These are phyloP conservation scores for Ampelomyces quisqualis DNA, from an alignment of 2,329 filamentous ascomycete species.

Conservation along the genomic window DNA sequence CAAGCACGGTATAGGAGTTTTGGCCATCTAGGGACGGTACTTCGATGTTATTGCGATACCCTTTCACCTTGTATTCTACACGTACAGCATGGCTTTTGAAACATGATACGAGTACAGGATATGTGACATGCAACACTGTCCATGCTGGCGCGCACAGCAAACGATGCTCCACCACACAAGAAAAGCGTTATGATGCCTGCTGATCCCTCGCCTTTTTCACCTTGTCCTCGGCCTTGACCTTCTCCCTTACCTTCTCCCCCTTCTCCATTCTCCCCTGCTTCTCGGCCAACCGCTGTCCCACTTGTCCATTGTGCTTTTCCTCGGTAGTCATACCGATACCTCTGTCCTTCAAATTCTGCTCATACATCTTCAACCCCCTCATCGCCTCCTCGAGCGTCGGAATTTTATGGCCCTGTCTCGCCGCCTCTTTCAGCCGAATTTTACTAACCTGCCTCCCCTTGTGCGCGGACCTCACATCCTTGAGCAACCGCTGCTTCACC, in stretches of 20 bases:
- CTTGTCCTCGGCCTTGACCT: slow-evolving; percentile 26
- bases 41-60: slow-evolving; percentile 35
- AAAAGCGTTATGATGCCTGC: slow-evolving; percentile 18
- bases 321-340: slow-evolving; percentile 8
- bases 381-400: slow-evolving; percentile 37
- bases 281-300: slow-evolving; percentile 27
- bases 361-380: slow-evolving; percentile 26
- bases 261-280: slow-evolving; percentile 29
- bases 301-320: slow-evolving; percentile 28
- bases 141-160: neutral
- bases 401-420: slow-evolving; percentile 29
- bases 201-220: slow-evolving; percentile 26
- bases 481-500: slow-evolving; percentile 57
- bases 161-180: too few species aligned
- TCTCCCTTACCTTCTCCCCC: slow-evolving; percentile 27
- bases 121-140: slow-evolving; percentile 2
- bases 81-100: neutral
- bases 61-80: slow-evolving; percentile 28
- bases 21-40: slow-evolving; percentile 19
- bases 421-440: slow-evolving; percentile 30
- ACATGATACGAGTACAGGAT: slow-evolving; percentile 4
- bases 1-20: slow-evolving; percentile 34
- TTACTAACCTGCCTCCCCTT: slow-evolving; percentile 32
- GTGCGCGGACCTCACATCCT: slow-evolving; percentile 56
- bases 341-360: slow-evolving; percentile 20